phyloP scores from a whole-genome alignment of 805 yeast genomes.

The Blastobotrys peoriensis region DNA sequence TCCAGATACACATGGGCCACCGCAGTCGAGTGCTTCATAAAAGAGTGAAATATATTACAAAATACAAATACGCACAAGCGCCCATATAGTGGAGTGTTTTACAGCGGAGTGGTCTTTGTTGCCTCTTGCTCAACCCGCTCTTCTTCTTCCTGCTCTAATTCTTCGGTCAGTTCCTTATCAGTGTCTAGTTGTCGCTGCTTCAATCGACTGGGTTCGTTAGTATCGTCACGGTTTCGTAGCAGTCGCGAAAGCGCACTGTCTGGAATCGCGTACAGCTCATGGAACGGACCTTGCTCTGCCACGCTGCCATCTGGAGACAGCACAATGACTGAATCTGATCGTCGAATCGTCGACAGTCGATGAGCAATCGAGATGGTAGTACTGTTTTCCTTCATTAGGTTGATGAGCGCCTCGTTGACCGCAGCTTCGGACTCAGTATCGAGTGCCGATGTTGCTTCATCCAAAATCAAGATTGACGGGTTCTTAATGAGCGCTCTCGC shows the following conservation, averaged over 20 bases:
- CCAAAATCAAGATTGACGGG: conserved; percentile 77
- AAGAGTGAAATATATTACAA: no score
- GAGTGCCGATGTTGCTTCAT: conserved; percentile 92
- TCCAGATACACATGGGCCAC: no score
- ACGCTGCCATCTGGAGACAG: conserved; percentile 68
- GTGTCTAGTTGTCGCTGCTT: conserved; percentile 5
- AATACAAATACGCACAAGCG: no score
- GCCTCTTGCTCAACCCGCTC: conserved; percentile 18
- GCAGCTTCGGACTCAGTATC: conserved; percentile 85
- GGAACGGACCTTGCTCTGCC: conserved; percentile 63
- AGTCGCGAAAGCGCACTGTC: conserved; percentile 38
- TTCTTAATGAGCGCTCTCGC: conserved; percentile 78
- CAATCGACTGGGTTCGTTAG: neutral
- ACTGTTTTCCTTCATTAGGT: conserved; percentile 48
- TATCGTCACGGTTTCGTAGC: conserved; percentile 18
- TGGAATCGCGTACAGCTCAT: conserved; percentile 42
- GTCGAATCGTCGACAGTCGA: conserved; percentile 77
- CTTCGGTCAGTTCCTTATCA: conserved; percentile 25
- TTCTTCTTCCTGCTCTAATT: conserved; percentile 25
- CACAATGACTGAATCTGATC: conserved; percentile 77
- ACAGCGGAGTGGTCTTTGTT: neutral
- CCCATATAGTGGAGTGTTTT: no score
- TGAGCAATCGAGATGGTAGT: conserved; percentile 88
- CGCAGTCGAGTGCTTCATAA: no score
- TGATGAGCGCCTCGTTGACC: conserved; percentile 64